Evolutionary conservation across 371 early-diverging fungal genomes (phyloP).

Genomic region (Rhizopus arrhizus): DNA sequence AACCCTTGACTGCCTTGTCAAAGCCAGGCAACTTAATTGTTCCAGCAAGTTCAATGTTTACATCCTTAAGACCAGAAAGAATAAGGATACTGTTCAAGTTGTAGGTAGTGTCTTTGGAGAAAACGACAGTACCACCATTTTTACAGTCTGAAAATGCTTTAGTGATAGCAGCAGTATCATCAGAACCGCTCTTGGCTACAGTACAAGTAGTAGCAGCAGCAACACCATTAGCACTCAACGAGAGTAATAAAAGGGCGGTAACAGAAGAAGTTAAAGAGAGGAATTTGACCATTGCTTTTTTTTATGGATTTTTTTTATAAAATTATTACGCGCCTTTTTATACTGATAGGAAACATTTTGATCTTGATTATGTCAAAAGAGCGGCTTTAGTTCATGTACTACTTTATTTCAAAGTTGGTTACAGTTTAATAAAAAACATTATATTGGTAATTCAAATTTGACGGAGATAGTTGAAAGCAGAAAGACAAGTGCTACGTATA

Average conservation of each 20-base stretch:
- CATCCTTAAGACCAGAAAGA: constrained; percentile 23
- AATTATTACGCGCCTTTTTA: too few species aligned
- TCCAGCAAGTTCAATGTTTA: constrained; percentile 34
- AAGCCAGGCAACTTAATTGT: constrained; percentile 30
- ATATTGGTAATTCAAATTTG: too few species aligned
- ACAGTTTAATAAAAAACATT: too few species aligned
- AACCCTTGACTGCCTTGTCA: constrained; percentile 26
- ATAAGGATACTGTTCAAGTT: constrained; percentile 27
- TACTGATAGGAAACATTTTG: too few species aligned
- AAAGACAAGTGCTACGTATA: too few species aligned
- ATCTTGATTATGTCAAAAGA: too few species aligned
- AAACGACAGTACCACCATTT: constrained; percentile 37
- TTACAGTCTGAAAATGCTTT: constrained; percentile 34
- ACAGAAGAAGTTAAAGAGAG: constrained; percentile 1
- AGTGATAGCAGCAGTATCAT: constrained; percentile 31
- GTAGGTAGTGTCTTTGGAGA: constrained; percentile 30
- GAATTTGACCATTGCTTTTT: background rate
- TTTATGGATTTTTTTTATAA: too few species aligned
- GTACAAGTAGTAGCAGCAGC: constrained; percentile 32
- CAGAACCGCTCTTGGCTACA: constrained; percentile 21
- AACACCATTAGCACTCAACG: constrained; percentile 1
- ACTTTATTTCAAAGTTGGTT: too few species aligned
- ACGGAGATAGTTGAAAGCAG: too few species aligned
- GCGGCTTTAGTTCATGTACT: too few species aligned
- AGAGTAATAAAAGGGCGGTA: constrained; percentile 1